phyloP scores from a whole-genome alignment of 179 eudicot genomes.

The Actinidia arguta region DNA sequence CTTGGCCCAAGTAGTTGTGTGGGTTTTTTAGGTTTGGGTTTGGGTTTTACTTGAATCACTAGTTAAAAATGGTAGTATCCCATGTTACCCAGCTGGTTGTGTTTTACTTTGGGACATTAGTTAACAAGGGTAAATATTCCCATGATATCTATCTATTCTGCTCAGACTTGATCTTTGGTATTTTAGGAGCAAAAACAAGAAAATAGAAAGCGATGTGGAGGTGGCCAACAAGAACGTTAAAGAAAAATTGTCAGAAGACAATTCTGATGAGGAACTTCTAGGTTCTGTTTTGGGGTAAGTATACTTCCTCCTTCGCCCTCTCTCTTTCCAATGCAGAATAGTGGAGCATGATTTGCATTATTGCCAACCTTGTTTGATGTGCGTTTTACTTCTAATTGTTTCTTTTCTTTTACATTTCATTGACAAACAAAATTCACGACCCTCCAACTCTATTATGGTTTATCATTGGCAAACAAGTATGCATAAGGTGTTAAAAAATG shows the following conservation, averaged over 20 bases:
- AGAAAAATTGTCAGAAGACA: conserved; percentile 33
- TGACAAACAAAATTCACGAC: too few relatives aligned
- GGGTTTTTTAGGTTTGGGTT: too few relatives aligned
- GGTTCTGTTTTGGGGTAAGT: conserved; percentile 62
- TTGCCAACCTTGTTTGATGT: not conserved
- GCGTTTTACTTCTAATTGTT: not conserved
- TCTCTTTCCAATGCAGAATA: not conserved
- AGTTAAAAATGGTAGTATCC: not conserved
- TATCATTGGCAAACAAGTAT: too few relatives aligned
- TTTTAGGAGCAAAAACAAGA: conserved; percentile 51
- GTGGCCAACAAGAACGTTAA: conserved; percentile 26
- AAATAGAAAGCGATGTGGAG: conserved; percentile 30
- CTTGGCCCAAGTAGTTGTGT: not conserved
- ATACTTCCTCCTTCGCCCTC: conserved; percentile 23
- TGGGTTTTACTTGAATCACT: conserved; percentile 1
- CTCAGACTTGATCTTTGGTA: not conserved
- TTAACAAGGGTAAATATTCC: not conserved
- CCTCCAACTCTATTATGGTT: too few relatives aligned
- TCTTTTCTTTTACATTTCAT: too few relatives aligned
- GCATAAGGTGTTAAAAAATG: too few relatives aligned
- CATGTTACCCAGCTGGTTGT: not conserved
- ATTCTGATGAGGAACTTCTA: conserved; percentile 65
- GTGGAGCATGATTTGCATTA: not conserved
- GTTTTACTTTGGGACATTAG: not conserved
- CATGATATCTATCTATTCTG: not conserved